Percentiles rank a stretch among this genome's conserved stretches.
Conservation (phyloP, 108 stramenopile species). For the Discostella pseudostelligera region DNA sequence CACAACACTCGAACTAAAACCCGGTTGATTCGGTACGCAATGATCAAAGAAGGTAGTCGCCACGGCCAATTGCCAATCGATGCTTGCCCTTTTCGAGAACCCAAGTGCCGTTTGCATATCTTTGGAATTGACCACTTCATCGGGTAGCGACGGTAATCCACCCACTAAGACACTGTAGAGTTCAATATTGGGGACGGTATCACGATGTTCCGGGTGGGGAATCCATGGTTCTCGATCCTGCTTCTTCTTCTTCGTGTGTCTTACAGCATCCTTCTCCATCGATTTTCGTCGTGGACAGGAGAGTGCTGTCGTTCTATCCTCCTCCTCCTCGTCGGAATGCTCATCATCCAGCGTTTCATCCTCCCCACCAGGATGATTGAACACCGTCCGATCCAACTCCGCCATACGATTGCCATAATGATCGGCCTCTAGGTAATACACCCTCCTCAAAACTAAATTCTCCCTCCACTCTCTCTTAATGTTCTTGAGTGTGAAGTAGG, state of each 20-base stretch:
- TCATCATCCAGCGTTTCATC: conserved; percentile 15
- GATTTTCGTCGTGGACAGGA: conserved; percentile 22
- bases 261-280: conserved; percentile 27
- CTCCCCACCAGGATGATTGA: conserved; percentile 25
- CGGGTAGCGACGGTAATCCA: conserved; percentile 70
- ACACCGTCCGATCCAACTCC: conserved; percentile 58
- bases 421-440: conserved; percentile 82
- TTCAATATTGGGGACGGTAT: conserved; percentile 81
- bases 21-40: conserved; percentile 84
- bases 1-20: conserved; percentile 80
- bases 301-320: conserved; percentile 5
- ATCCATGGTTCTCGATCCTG: conserved; percentile 66
- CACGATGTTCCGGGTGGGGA: conserved; percentile 78
- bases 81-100: conserved; percentile 41
- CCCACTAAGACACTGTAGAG: conserved; percentile 84
- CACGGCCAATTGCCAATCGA: conserved; percentile 85
- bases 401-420: conserved; percentile 64
- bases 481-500: conserved; percentile 45
- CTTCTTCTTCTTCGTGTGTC: conserved; percentile 18
- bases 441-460: conserved; percentile 71
- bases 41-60: conserved; percentile 83
- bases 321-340: conserved; percentile 23
- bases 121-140: conserved; percentile 47
- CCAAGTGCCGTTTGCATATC: conserved; percentile 46
- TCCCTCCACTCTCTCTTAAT: conserved; percentile 71